Conservation (phyloP, 169 alveolate genomes). For the Cystoisospora suis region DNA sequence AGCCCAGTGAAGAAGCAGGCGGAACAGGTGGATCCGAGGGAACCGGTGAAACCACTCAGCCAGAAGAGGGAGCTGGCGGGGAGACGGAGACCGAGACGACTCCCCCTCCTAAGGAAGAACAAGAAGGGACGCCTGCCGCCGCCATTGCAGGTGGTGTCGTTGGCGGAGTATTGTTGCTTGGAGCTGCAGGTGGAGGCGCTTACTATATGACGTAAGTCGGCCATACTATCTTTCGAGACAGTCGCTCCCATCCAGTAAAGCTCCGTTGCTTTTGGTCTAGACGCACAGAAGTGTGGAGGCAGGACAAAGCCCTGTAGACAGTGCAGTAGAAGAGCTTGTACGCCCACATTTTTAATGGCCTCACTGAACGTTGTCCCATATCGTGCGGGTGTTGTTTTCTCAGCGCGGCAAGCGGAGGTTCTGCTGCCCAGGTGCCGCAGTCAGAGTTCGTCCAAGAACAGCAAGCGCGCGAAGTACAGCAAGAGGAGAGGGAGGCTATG, state of each 20-base stretch:
- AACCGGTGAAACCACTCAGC: background rate
- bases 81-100: background rate
- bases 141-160: slow-evolving; percentile 64
- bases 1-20: background rate
- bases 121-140: slow-evolving; percentile 46
- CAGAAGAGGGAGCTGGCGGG: background rate
- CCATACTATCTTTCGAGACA: background rate
- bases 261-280: too few species aligned
- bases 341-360: background rate
- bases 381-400: background rate
- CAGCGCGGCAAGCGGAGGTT: slow-evolving; percentile 42
- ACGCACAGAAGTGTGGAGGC: too few species aligned
- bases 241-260: too few species aligned
- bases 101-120: slow-evolving; percentile 16
- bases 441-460: slow-evolving; percentile 14
- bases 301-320: background rate
- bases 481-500: slow-evolving; percentile 51
- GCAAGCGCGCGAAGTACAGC: slow-evolving; percentile 1
- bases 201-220: slow-evolving; percentile 46
- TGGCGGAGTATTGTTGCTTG: slow-evolving; percentile 46
- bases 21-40: background rate
- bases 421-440: slow-evolving; percentile 28
- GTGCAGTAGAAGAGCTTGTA: background rate
- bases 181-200: slow-evolving; percentile 63
- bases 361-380: background rate